These are phyloP conservation scores for Acephala macrosclerotiorum DNA, from an alignment of 2,329 filamentous ascomycete genomes.

Conservation along the genomic window DNA sequence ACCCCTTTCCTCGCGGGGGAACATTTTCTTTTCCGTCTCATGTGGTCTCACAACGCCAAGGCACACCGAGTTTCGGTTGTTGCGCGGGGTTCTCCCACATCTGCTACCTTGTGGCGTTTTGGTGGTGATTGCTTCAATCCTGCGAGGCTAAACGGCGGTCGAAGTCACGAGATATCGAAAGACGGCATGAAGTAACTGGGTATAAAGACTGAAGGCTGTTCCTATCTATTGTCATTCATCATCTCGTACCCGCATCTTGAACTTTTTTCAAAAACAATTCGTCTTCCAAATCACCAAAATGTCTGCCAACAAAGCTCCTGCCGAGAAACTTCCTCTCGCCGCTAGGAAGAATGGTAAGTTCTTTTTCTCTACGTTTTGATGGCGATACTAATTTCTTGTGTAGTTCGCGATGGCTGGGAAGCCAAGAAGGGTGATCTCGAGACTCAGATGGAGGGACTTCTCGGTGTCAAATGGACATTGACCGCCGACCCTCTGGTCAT, in stretches of 20 bases:
- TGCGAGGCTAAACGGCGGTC: not conserved
- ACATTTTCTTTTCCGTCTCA: conserved; percentile 1
- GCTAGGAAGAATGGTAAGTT: conserved; percentile 58
- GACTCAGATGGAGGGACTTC: conserved; percentile 51
- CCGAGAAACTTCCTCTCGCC: conserved; percentile 58
- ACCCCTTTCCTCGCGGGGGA: not conserved
- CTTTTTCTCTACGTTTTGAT: not conserved
- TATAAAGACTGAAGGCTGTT: not conserved
- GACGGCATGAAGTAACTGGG: not conserved
- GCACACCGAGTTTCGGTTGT: conserved; percentile 17
- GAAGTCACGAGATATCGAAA: not conserved
- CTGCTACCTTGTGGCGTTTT: not conserved
- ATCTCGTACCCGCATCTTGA: not conserved
- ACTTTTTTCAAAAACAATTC: not conserved
- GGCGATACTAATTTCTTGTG: conserved; percentile 18
- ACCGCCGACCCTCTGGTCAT: conserved; percentile 56
- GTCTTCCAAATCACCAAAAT: conserved; percentile 14
- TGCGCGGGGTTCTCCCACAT: not conserved
- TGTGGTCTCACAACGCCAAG: conserved; percentile 17
- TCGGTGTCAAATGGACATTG: conserved; percentile 58
- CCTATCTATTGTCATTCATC: not conserved
- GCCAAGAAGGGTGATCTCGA: conserved; percentile 54
- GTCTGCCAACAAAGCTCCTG: conserved; percentile 46
- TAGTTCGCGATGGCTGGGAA: conserved; percentile 57
- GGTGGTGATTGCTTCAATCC: conserved; percentile 7